Percentiles rank a stretch among this genome's conserved stretches.
Conservation (phyloP, 495 filamentous ascomycete genomes). For the Hypoxylon rickii region DNA sequence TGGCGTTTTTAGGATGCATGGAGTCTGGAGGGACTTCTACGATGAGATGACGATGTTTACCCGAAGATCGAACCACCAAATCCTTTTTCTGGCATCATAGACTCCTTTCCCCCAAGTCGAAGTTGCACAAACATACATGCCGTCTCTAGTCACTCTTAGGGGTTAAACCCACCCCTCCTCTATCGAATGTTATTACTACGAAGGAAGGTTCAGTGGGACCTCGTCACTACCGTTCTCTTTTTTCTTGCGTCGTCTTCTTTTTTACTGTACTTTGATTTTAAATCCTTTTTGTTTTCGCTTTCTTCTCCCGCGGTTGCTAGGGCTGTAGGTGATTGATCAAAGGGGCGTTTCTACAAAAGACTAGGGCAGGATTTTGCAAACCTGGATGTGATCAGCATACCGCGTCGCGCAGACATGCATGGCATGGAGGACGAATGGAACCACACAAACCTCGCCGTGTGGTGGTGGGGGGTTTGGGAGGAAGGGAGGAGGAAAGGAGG, state of each 20-base stretch:
- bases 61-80: conserved; percentile 20
- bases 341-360: conserved; percentile 30
- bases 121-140: conserved; percentile 20
- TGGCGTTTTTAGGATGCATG: conserved; percentile 35
- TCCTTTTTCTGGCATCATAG: conserved; percentile 29
- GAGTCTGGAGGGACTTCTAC: conserved; percentile 27
- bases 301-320: neutral
- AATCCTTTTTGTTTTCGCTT: conserved; percentile 8
- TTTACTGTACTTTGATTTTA: neutral
- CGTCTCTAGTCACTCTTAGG: conserved; percentile 14
- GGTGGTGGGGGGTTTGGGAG: neutral
- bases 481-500: neutral
- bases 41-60: conserved; percentile 31
- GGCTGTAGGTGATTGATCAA: conserved; percentile 6
- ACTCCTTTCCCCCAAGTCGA: conserved; percentile 30
- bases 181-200: conserved; percentile 14
- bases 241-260: conserved; percentile 6
- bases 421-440: conserved; percentile 1
- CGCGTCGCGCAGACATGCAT: conserved; percentile 4
- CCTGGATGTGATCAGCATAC: conserved; percentile 33
- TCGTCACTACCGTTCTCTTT: conserved; percentile 30
- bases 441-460: no score
- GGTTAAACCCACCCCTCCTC: conserved; percentile 9
- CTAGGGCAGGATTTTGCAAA: conserved; percentile 22
- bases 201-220: conserved; percentile 21